These are phyloP conservation scores for Phytophthora capsici DNA, from an alignment of 352 stramenopile species.

Conservation along the genomic window DNA sequence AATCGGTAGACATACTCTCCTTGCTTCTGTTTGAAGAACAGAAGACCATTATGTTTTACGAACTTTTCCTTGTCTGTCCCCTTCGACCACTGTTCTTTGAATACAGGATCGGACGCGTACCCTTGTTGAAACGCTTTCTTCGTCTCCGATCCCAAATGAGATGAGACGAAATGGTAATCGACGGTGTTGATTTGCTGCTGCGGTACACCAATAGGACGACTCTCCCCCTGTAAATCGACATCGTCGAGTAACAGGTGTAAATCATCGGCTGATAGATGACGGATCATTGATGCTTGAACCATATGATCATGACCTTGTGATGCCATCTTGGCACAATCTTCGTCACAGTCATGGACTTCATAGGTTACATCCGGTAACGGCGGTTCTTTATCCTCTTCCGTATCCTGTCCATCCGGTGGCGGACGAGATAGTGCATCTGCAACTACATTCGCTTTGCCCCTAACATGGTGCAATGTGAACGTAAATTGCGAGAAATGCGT, in stretches of 20 bases:
- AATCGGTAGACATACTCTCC: too few species aligned
- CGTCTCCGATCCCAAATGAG: not conserved
- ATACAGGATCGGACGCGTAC: slow-evolving; percentile 3
- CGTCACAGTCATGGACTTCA: slow-evolving; percentile 3
- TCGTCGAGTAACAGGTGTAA: slow-evolving; percentile 10
- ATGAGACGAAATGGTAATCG: too few species aligned
- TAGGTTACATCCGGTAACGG: slow-evolving; percentile 1
- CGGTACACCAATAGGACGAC: too few species aligned
- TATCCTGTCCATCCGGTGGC: not conserved
- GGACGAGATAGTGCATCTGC: slow-evolving; percentile 3
- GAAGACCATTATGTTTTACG: too few species aligned
- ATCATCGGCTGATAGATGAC: not conserved
- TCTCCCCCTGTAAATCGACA: slow-evolving; percentile 9
- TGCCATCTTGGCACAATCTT: not conserved
- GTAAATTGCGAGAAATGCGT: slow-evolving; percentile 14
- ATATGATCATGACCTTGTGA: not conserved
- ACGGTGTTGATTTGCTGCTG: too few species aligned
- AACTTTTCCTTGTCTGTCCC: too few species aligned
- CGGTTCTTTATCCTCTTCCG: slow-evolving; percentile 4
- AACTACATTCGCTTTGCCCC: slow-evolving; percentile 13
- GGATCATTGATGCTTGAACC: not conserved
- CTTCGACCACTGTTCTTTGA: too few species aligned
- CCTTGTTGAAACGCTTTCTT: too few species aligned
- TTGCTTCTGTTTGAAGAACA: too few species aligned
- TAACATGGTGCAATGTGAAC: slow-evolving; percentile 16